Evolutionary conservation across 345 rosid genomes (phyloP), one percentile per base, ranked within the genome.

Genomic region (Ceriops tagal): DNA sequence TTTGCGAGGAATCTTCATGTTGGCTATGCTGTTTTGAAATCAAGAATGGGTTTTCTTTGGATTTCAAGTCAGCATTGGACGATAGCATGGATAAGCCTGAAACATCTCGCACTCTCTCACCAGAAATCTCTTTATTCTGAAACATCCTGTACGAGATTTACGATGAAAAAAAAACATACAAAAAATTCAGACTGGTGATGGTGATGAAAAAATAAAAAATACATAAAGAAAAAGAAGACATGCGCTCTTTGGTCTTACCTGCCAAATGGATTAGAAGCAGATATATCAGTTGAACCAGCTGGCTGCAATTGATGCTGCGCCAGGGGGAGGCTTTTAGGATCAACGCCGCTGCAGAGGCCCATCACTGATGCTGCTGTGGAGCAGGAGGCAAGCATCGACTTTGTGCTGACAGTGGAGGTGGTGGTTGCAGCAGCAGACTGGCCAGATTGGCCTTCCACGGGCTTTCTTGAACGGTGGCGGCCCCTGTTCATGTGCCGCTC

Each of bases 381-480:
- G 16, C 79, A 67, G 58, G 72, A 60, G 1, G 77, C 53, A 37
- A 72, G 71, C 68, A 68, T 75, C 68, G 80, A 69, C 60, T 82
- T 76, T 1, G 59, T 27, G 16, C 59, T 0, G 59, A 64, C 20
- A 39, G 79, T 51, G 69, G 75, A 53, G 67, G 71, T 15, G 30
- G 59, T 22, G 28, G 59, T 22, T 57, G 88, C 80, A 53, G 88
- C 75, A 60, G 74, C 78, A 73, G 96, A 81, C 87, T 85, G 96
- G 88, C 85, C 91, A 52, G 89, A 73, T 77, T 83, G 97, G 66
- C 92, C 96, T 93, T 89, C 96, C 97, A 92, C 97, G 84, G 73
- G 96, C 92, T 89, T 92, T 92, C 96, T 92, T 92, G 97, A 92
- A 92, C 97, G 97, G 76, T 92, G 93, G 63, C 96, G 93, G 57